A percentile compares a stretch with the other conserved stretches of the same genome.
Evolutionary conservation across 1,139 yeast species (phyloP).

Genomic region (Taphrina deformans): DNA sequence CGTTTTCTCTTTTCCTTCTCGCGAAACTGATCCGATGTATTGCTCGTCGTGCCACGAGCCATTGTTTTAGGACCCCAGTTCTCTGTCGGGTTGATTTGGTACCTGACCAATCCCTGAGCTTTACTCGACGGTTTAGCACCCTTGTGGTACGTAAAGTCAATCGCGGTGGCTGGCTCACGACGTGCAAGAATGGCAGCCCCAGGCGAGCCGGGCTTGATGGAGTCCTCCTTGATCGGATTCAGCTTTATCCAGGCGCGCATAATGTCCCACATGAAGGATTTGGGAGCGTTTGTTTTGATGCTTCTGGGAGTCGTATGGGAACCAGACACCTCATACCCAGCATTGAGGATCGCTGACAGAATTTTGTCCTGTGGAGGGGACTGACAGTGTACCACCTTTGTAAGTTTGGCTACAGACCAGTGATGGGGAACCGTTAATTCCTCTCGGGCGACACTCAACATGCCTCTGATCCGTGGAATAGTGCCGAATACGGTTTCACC

Average conservation of each 20-base stretch:
- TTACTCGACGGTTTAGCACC: constrained; percentile 57
- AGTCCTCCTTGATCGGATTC: constrained; percentile 48
- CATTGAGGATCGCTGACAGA: constrained; percentile 78
- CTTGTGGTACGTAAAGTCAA: constrained; percentile 42
- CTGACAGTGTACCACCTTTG: constrained; percentile 74
- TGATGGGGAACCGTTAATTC: constrained; percentile 78
- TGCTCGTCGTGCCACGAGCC: constrained; percentile 36
- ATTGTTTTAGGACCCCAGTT: constrained; percentile 93
- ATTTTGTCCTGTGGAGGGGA: constrained; percentile 76
- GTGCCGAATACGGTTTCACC: constrained; percentile 68
- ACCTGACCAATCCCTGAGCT: constrained; percentile 76
- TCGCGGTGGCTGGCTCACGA: constrained; percentile 50
- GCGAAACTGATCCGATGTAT: constrained; percentile 10
- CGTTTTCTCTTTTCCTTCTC: constrained; percentile 2
- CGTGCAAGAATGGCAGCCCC: constrained; percentile 64
- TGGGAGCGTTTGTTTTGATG: constrained; percentile 86
- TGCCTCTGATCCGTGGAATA: constrained; percentile 79
- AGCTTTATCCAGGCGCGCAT: constrained; percentile 65
- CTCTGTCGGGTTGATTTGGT: constrained; percentile 86
- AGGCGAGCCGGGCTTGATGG: constrained; percentile 54
- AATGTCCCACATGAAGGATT: constrained; percentile 71
- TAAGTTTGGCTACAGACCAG: constrained; percentile 72
- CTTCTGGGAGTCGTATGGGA: constrained; percentile 88
- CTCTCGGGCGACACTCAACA: constrained; percentile 76
- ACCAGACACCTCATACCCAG: constrained; percentile 76